These are phyloP conservation scores for Nepenthes gracilis DNA, from an alignment of 148 eudicot species.

Conservation along the genomic window DNA sequence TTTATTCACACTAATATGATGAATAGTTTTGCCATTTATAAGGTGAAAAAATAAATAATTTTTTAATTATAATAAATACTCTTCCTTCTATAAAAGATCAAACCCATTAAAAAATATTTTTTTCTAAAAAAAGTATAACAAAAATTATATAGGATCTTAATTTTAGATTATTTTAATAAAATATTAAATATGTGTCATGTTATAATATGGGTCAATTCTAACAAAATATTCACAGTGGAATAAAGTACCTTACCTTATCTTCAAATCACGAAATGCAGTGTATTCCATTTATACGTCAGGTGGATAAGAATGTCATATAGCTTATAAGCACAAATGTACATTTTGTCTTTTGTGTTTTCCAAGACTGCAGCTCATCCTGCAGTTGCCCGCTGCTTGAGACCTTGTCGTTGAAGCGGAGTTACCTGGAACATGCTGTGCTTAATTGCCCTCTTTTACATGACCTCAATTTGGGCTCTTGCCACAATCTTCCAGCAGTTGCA, in stretches of 20 bases:
- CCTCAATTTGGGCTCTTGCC: conserved; percentile 64
- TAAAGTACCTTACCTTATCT: conserved; percentile 16
- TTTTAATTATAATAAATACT: too few relatives aligned
- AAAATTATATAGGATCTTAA: too few relatives aligned
- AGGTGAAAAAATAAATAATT: too few relatives aligned
- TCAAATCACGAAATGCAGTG: conserved; percentile 45
- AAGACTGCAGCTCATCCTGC: conserved; percentile 6
- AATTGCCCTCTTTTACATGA: conserved; percentile 55
- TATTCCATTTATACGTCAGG: conserved; percentile 51
- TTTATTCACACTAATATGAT: too few relatives aligned
- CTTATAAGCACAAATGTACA: neutral
- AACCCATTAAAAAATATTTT: too few relatives aligned
- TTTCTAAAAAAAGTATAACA: too few relatives aligned
- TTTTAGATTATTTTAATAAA: too few relatives aligned
- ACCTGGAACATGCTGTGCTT: conserved; percentile 55
- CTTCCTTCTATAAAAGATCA: too few relatives aligned
- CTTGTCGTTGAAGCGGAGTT: conserved; percentile 59
- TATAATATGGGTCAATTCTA: too few relatives aligned
- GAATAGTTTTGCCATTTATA: too few relatives aligned
- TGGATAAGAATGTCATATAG: conserved; percentile 8
- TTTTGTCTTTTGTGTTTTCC: neutral
- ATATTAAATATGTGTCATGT: too few relatives aligned
- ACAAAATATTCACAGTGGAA: too few relatives aligned
- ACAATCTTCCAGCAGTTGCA: conserved; percentile 59
- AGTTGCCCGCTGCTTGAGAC: conserved; percentile 59